Conservation (phyloP, 2,329 filamentous ascomycete genomes). For the Apiospora sp. region DNA sequence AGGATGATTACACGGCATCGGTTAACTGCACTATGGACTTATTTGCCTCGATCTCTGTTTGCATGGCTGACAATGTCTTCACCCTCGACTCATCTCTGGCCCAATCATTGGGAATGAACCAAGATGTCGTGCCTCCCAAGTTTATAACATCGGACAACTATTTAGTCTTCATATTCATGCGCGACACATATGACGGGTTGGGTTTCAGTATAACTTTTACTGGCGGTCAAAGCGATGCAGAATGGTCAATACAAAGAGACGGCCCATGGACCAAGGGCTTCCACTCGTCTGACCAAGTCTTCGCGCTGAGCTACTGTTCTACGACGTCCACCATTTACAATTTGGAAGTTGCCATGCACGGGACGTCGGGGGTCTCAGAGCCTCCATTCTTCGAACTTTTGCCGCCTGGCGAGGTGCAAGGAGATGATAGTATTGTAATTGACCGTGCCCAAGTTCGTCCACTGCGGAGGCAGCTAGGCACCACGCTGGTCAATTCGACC, state of each 20-base stretch:
- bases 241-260: background rate
- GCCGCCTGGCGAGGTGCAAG: no score
- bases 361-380: background rate
- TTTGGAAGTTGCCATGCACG: background rate
- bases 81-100: no score
- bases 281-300: background rate
- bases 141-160: fast-evolving
- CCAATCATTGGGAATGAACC: no score
- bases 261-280: background rate
- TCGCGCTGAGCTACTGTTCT: background rate
- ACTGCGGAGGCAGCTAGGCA: background rate
- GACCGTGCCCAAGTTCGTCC: no score
- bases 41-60: no score
- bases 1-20: background rate
- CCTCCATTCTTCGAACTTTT: background rate
- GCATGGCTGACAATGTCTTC: no score
- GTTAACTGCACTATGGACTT: background rate
- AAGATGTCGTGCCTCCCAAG: no score
- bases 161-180: no score
- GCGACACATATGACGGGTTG: no score
- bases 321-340: background rate
- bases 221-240: background rate
- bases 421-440: no score
- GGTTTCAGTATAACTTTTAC: background rate
- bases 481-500: background rate